Evolutionary conservation across 306 rosid species (phyloP), one percentile per base, ranked within the genome.

Genomic region (Rubus idaeus): DNA sequence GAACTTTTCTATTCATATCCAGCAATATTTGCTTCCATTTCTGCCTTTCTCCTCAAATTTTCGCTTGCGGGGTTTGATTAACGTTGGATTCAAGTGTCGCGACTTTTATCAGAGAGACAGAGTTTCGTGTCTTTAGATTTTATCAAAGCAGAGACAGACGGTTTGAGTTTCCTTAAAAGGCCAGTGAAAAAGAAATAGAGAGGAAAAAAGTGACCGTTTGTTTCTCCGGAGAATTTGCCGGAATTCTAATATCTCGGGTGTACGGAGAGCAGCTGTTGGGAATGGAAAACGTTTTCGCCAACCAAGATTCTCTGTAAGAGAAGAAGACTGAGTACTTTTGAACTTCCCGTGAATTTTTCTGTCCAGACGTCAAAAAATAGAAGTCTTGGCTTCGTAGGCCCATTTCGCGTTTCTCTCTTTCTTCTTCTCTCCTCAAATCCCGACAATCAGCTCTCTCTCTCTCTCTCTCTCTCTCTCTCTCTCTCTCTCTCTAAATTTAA

Each of bases 161-260:
- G 41, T 14, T 90, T 78, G 89, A 90, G 91, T 89, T 89, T 82
- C 81, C 90, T 85, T 87, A 55, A 85, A 23, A 85, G 91, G 79
- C 74, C 68, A 60, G 88, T 86, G 77, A 79, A 81, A 41, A 17
- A 56, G 16, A 46, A 67, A 16, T 30, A 23, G 10, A 45, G 17
- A 60, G 42, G 52, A 20, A 52, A 30, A 21, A 10, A 21, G 44
- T 40, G 70, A 40, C 49, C 49, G n/a, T 75, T 70, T 41, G 62
- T 68, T 61, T 55, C 6, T 62, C 62, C 61, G 70, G 79, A 68
- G 50, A 26, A 46, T 68, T 68, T 13, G 80, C 49, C n/a, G 78
- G 79, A 70, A 18, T 62, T 56, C 5, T 4, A 40, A 69, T 39
- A 69, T 68, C 77, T 78, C 78, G 40, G 74, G 75, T 61, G 71